A percentile compares a stretch with the other conserved stretches of the same genome.
Conservation (phyloP, 352 stramenopile species). For the Phytophthora pluvialis region DNA sequence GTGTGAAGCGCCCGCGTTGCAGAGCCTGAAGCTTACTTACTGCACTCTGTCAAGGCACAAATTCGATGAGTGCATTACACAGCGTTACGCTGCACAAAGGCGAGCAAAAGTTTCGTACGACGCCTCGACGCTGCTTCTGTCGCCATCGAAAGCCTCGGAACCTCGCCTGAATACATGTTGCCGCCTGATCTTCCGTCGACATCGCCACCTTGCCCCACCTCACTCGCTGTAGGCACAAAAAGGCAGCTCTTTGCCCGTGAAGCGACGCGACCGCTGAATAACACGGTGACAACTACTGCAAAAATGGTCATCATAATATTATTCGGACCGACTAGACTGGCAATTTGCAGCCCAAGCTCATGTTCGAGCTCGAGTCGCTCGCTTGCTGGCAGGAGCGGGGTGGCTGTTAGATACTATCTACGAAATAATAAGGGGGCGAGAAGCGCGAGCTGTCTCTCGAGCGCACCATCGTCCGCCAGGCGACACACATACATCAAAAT, state of each 20-base stretch:
- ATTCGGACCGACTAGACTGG: constrained; percentile 34
- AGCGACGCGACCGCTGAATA: constrained; percentile 34
- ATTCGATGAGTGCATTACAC: constrained; percentile 1
- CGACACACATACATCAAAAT: constrained; percentile 44
- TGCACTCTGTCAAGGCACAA: constrained; percentile 38
- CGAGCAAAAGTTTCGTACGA: constrained; percentile 41
- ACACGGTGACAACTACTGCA: constrained; percentile 11
- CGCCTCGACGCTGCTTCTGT: constrained; percentile 27
- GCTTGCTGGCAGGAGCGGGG: constrained; percentile 12
- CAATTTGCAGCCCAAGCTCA: constrained; percentile 25
- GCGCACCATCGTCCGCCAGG: constrained; percentile 27
- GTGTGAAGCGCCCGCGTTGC: constrained; percentile 64
- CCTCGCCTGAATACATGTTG: constrained; percentile 59
- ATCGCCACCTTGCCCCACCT: not conserved
- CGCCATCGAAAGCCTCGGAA: constrained; percentile 51
- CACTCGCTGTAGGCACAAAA: not conserved
- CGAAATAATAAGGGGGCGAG: constrained; percentile 31
- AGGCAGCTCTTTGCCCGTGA: constrained; percentile 8
- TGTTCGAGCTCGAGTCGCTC: constrained; percentile 14
- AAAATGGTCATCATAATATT: constrained; percentile 37
- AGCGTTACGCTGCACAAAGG: constrained; percentile 5
- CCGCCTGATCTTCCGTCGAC: constrained; percentile 43
- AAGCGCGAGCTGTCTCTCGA: constrained; percentile 13
- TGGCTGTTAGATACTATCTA: constrained; percentile 38
- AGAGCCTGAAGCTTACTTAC: constrained; percentile 62